Percentiles rank a stretch among this genome's conserved stretches.
Evolutionary conservation across 805 yeast genomes (phyloP).

Genomic region (Pichia cabralensis): DNA sequence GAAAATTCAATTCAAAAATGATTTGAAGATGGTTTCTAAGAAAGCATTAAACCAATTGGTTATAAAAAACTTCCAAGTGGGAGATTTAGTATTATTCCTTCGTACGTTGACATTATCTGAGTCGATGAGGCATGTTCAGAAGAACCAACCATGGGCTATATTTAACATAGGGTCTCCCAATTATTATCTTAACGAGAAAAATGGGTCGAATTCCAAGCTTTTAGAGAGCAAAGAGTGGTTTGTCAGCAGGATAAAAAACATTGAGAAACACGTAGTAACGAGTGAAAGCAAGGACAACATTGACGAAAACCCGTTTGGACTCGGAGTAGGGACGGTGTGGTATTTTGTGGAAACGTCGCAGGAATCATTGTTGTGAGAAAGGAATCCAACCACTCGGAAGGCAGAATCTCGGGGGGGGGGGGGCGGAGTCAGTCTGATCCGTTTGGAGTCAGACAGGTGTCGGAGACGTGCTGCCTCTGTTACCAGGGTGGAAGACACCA

Average conservation of each 20-base stretch:
- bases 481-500: no score
- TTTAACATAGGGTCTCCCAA: constrained; percentile 86
- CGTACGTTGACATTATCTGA: constrained; percentile 34
- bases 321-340: constrained; percentile 58
- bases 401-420: neutral
- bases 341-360: constrained; percentile 42
- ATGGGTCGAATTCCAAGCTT: no score
- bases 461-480: no score
- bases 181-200: constrained; percentile 40
- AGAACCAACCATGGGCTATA: constrained; percentile 77
- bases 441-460: no score
- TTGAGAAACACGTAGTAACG: constrained; percentile 45
- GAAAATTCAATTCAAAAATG: constrained; percentile 41
- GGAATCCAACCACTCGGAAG: no score
- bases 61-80: constrained; percentile 53
- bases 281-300: constrained; percentile 29
- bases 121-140: no score
- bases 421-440: neutral
- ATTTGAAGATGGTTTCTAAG: constrained; percentile 28
- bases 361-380: neutral
- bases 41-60: constrained; percentile 47
- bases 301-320: constrained; percentile 51
- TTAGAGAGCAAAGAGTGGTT: constrained; percentile 63
- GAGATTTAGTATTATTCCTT: constrained; percentile 75
- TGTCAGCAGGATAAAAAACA: constrained; percentile 55